Base-by-base conservation (phyloP, 1,284 basidiomycete species). In the Afroboletus lepidellus region DNA sequence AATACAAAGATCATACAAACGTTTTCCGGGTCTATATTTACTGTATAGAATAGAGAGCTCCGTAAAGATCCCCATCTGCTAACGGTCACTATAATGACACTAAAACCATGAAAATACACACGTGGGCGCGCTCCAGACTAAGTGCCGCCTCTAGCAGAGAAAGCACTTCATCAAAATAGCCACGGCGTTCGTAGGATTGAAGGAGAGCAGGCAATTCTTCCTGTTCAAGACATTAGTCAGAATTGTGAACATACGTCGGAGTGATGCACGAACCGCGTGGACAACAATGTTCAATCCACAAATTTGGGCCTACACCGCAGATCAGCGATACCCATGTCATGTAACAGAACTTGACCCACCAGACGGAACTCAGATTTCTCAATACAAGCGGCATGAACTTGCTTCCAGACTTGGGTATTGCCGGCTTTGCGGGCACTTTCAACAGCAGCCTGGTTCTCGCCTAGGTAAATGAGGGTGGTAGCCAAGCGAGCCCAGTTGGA, bases 361-460 rank as follows among this genome's bases (percentile, higher is more conserved):
- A 98, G 73, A 60, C 94, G 90, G 84, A 98, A 99, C 70, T 99
- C 97, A 58, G 83, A 77, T 77, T 98, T 98, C 77, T 97, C 94
- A 51, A 99, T 86, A 75, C 97, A 99, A 37, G 97, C 97, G 21
- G 94, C 92, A 63, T 99, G 96, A 54, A 99, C 97, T 72, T 99
- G 97, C 76, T 98, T 98, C 97, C 97, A 99, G n/a, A 99, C 97
- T 73, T 97, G 94, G 11, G 97, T 99, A 71, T 99, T 99, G 29
- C 97, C 97, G 18, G 97, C 97, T 72, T 99, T 99, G 58, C 97
- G 82, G 18, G 97, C 97, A 58, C 96, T 97, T 73, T 99, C 97
- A 18, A 99, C 97, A 18, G 97, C 97, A 48, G 92, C 85, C 72
- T 98, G 96, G 71, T 98, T 98, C 75, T 99, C 96, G 51, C 93